Conservation (phyloP, 805 yeast species). For the Jamesozyma spencerorum region DNA sequence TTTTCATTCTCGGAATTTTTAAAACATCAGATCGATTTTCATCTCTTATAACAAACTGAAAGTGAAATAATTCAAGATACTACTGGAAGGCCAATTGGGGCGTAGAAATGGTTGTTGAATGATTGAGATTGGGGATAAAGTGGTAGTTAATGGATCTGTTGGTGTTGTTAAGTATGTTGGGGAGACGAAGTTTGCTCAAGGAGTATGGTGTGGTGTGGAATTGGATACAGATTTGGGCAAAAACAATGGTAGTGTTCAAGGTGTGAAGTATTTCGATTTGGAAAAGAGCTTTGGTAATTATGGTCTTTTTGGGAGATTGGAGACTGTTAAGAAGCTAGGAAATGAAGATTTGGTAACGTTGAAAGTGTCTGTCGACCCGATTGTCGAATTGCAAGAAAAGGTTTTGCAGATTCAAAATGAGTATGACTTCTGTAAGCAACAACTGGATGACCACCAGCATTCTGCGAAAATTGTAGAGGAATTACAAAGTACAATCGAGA, state of each 20-base stretch:
- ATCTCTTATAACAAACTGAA: too few species aligned
- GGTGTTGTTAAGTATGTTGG: slow-evolving; percentile 49
- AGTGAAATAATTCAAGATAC: too few species aligned
- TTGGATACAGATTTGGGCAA: slow-evolving; percentile 70
- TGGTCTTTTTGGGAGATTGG: slow-evolving; percentile 6
- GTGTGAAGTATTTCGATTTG: slow-evolving; percentile 48
- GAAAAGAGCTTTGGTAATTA: slow-evolving; percentile 1
- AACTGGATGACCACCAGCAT: not conserved
- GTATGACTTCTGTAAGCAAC: slow-evolving; percentile 19
- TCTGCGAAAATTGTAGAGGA: not conserved
- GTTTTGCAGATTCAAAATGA: slow-evolving; percentile 19
- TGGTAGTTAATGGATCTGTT: slow-evolving; percentile 30
- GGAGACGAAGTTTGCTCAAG: slow-evolving; percentile 47
- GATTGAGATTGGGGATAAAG: slow-evolving; percentile 25
- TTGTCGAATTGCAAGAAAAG: slow-evolving; percentile 40
- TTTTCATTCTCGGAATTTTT: not conserved
- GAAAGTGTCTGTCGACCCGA: too few species aligned
- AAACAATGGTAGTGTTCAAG: slow-evolving; percentile 69
- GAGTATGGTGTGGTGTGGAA: slow-evolving; percentile 75
- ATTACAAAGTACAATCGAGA: slow-evolving; percentile 14
- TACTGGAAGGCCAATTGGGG: not conserved
- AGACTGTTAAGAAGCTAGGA: slow-evolving; percentile 2
- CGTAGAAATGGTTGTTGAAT: not conserved
- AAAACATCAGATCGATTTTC: too few species aligned
- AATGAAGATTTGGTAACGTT: not conserved